phyloP scores from a whole-genome alignment of 2,329 filamentous ascomycete species.

The Calonectria pseudoturangicola region DNA sequence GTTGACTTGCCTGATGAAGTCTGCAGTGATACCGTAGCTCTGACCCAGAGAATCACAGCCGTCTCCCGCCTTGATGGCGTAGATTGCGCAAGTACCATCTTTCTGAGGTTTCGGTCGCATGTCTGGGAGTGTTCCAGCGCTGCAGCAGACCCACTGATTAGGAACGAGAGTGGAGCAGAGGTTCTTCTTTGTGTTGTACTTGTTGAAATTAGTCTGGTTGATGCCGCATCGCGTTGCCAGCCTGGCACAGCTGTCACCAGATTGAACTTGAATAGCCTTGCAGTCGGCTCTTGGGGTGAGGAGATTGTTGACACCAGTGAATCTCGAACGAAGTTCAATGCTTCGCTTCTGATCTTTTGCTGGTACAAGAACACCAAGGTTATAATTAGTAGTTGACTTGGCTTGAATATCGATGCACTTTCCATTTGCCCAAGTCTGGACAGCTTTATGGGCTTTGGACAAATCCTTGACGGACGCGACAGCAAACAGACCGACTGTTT shows the following conservation, averaged over 20 bases:
- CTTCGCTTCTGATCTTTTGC: conserved; percentile 42
- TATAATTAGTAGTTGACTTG: conserved; percentile 33
- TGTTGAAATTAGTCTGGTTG: conserved; percentile 59
- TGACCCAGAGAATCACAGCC: conserved; percentile 57
- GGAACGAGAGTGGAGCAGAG: conserved; percentile 59
- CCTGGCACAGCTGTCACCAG: conserved; percentile 60
- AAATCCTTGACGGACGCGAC: conserved; percentile 42
- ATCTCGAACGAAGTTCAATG: conserved; percentile 46
- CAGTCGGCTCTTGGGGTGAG: conserved; percentile 50
- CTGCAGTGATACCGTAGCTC: conserved; percentile 58
- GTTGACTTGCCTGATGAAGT: conserved; percentile 62
- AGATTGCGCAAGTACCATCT: conserved; percentile 61
- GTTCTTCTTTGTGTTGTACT: conserved; percentile 59
- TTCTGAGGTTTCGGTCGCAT: conserved; percentile 56
- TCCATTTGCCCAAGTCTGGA: conserved; percentile 49
- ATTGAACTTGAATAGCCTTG: conserved; percentile 55
- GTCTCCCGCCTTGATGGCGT: conserved; percentile 58
- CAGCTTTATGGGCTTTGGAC: conserved; percentile 42
- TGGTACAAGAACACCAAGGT: conserved; percentile 46
- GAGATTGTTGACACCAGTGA: conserved; percentile 38
- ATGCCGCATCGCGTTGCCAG: conserved; percentile 64
- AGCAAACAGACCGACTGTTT: conserved; percentile 50
- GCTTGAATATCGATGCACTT: conserved; percentile 44
- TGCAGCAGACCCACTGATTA: conserved; percentile 62
- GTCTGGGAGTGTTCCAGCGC: conserved; percentile 59